Evolutionary conservation across 768 basidiomycete species (phyloP), one percentile per base, ranked within the genome.

Genomic region (Leucosporidium creatinivorum): DNA sequence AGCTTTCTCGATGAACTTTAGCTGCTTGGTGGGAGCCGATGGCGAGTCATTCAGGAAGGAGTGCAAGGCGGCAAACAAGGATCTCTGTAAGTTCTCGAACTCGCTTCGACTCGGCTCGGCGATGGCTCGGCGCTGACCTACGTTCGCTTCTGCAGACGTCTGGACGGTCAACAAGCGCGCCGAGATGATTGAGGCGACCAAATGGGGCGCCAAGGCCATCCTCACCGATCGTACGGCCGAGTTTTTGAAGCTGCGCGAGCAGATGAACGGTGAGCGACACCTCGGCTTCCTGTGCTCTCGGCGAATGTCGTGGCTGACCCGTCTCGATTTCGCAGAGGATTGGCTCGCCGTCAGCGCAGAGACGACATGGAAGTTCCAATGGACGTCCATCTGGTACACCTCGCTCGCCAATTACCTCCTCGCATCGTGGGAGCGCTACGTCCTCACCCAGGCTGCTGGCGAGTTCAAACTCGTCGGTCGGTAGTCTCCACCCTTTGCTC

Each of bases 121-220:
- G 26, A 47, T 4, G 13, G 23, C 36, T 8, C 15, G 18, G 36
- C 23, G 28, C 60, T 61, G 60, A 55, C 36, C 17, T 28, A 13
- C 23, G 15, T 59, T 4, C 19, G 3, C 7, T 0, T n/a, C 33
- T 12, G n/a, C 33, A 44, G 44, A 93, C 84, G 91, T 92, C 4
- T 97, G 93, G 96, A 99, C 96, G 0, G 94, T 98, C 31, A 99
- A 99, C 75, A 83, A 87, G 56, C 86, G 74, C 17, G 31, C 48
- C 23, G 74, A 76, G 62, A 81, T 81, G 80, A 74, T 77, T 58
- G 76, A 80, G 58, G 80, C 79, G 68, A 75, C 75, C 21, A 76
- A 77, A 62, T 91, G 90, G 89, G 86, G 83, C 65, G 88, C 85
- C 9, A 83, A 86, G 69, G 89, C 83, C 12, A 88, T 91, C 69